Evolutionary conservation across 2,329 filamentous ascomycete genomes (phyloP).

Genomic region (Microdochium paspali): DNA sequence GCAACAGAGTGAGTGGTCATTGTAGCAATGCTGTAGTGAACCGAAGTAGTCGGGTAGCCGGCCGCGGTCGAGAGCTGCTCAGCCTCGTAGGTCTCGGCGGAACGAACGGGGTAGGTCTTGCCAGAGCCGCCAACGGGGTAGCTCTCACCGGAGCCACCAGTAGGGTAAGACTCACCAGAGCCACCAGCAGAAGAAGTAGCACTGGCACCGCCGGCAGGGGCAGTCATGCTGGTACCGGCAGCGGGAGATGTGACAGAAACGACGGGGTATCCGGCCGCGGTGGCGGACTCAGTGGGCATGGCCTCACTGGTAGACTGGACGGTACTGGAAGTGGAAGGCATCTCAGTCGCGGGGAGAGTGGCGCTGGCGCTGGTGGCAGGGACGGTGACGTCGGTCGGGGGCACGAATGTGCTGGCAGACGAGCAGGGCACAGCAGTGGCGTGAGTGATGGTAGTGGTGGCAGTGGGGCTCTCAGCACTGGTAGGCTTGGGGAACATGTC

Average conservation of each 20-base stretch:
- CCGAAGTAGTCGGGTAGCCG: conserved; percentile 6
- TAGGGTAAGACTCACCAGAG: no score
- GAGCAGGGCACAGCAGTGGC: conserved; percentile 8
- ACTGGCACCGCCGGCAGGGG: no score
- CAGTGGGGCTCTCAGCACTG: conserved; percentile 1
- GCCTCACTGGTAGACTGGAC: conserved; percentile 7
- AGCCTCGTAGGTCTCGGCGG: conserved; percentile 2
- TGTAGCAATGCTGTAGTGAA: not conserved
- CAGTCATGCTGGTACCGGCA: conserved; percentile 3
- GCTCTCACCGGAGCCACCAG: no score
- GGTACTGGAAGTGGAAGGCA: conserved; percentile 4
- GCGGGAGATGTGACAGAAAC: not conserved
- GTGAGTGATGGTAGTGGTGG: conserved; percentile 3
- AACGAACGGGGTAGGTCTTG: not conserved
- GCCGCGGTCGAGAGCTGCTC: conserved; percentile 1
- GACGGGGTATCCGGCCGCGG: conserved; percentile 2
- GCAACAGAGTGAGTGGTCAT: not conserved
- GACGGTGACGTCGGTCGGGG: conserved; percentile 4
- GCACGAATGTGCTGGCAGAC: conserved; percentile 8
- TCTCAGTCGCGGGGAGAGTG: conserved; percentile 10
- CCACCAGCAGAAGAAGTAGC: no score
- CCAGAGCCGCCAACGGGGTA: not conserved
- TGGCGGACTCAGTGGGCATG: conserved; percentile 5
- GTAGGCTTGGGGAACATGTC: conserved; percentile 8
- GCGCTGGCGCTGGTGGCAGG: not conserved